These are phyloP conservation scores for thale cress (Arabidopsis thaliana) DNA, from an alignment of 345 rosid genomes.

Conservation along the genomic window TAIR10.1 NC_003074.8:19881001-19881500, in stretches of 20 bases:
- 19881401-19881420: neutral
- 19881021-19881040: neutral
- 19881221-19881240: constrained; percentile 30
- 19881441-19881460: constrained; percentile 19
- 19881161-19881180: constrained; percentile 22
- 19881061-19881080: neutral
- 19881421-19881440: constrained; percentile 8
- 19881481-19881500: constrained; percentile 70
- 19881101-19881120: constrained; percentile 7
- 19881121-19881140: constrained; percentile 32
- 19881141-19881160: constrained; percentile 28
- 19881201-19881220: constrained; percentile 13
- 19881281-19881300: neutral
- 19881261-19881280: neutral
- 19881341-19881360: constrained; percentile 12
- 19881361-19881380: constrained; percentile 8
- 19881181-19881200: constrained; percentile 43
- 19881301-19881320: neutral
- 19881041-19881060: neutral
- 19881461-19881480: constrained; percentile 2
- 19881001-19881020: neutral
- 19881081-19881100: neutral
- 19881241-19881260: constrained; percentile 27
- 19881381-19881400: constrained; percentile 7
- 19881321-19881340: constrained; percentile 23